Base-by-base conservation (phyloP, 78 protist genomes). In the Cavenderia fasciculata region DNA sequence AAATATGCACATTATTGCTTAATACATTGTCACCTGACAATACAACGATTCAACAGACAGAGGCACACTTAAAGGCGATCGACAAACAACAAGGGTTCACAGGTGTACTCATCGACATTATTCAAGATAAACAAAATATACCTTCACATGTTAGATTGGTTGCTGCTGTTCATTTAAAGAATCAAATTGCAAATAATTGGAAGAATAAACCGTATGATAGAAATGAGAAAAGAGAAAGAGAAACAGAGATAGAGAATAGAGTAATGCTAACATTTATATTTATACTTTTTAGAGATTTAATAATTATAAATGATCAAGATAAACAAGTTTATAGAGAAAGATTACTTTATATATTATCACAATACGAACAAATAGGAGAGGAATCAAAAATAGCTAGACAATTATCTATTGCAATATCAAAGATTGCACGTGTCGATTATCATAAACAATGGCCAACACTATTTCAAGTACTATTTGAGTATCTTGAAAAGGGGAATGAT, bases 391-490 rank as follows among this genome's bases (percentile, higher is more conserved):
- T 71, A 12, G 8, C 38, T 34, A 12, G 14, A 25, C 33, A 62
- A 34, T 33, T 82, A 29, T 33, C 90, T 11, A 43, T 43, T 10
- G 27, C 27, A 21, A 44, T 82, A 43, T 74, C 77, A n/a, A 14
- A 12, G 40, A 57, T 82, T 36, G 59, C 90, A 47, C 25, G 90
- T 34, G 36, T 41, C 19, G 90, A 82, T 52, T 82, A 47, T 31
- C 90, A 76, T 16, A 3, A 29, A 10, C 18, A 82, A n/a, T 82
- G 90, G 90, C 71, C 69, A 82, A 82, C 72, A 38, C 59, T 82
- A 11, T 52, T 82, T 12, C 23, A 46, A 4, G 16, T n/a, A n/a
- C 27, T 82, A 18, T 56, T 66, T 11, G 61, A 49, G 11, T 2
- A 57, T 19, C 52, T 65, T 41, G 90, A 82, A 36, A 40, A 69